phyloP scores from a whole-genome alignment of 257 asterid genomes.

The Petunia axillaris region DNA sequence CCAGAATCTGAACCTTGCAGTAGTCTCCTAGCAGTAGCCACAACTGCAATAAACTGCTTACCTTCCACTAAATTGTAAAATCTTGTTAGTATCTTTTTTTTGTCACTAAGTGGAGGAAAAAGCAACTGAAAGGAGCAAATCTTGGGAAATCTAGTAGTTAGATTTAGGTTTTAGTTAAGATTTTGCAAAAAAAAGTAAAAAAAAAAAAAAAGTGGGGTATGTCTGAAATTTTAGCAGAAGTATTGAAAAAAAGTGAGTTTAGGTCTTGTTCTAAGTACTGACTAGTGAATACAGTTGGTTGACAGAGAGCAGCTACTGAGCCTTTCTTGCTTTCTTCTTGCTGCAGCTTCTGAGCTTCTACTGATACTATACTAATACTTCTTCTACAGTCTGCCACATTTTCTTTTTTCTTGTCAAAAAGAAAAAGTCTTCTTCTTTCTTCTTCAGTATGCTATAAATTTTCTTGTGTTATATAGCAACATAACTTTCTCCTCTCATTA shows the following conservation, averaged over 20 bases:
- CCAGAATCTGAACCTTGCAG: slow-evolving; percentile 62
- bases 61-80: neutral
- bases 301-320: slow-evolving; percentile 5
- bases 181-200: neutral
- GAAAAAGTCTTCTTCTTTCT: neutral
- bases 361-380: slow-evolving; percentile 26
- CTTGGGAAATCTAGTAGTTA: neutral
- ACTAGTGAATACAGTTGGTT: slow-evolving; percentile 20
- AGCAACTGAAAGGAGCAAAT: neutral
- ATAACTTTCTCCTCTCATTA: neutral
- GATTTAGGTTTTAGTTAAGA: too few species aligned
- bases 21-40: slow-evolving; percentile 72
- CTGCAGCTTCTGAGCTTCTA: slow-evolving; percentile 6
- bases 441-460: slow-evolving; percentile 1
- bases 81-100: neutral
- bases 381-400: slow-evolving; percentile 20
- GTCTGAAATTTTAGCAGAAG: slow-evolving; percentile 20
- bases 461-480: neutral
- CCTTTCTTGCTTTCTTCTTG: neutral
- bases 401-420: neutral
- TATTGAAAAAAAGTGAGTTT: slow-evolving; percentile 9
- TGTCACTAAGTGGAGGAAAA: neutral
- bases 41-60: slow-evolving; percentile 38
- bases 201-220: neutral
- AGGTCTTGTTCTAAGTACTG: slow-evolving; percentile 17